Conservation (phyloP, 768 basidiomycete genomes). For the Suillus weaverae region DNA sequence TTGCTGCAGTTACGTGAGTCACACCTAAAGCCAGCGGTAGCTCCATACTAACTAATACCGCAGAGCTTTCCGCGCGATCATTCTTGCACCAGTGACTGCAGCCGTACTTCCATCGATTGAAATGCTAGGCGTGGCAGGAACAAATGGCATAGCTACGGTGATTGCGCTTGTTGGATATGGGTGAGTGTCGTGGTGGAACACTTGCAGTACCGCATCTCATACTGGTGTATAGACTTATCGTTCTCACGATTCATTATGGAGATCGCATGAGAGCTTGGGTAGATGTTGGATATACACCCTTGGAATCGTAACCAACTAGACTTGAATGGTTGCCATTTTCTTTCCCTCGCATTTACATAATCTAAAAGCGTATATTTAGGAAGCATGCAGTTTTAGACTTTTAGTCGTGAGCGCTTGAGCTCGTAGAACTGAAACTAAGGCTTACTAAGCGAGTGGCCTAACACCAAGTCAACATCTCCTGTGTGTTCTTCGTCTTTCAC, state of each 20-base stretch:
- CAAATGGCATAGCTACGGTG: constrained; percentile 44
- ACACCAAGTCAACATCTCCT: too few species aligned
- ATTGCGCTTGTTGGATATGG: constrained; percentile 47
- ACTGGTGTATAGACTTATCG: constrained; percentile 39
- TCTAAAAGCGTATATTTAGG: too few species aligned
- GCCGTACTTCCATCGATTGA: constrained; percentile 54
- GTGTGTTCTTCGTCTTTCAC: too few species aligned
- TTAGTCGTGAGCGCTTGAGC: too few species aligned
- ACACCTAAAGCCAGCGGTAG: not conserved
- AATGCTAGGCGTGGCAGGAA: constrained; percentile 44
- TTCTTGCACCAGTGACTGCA: constrained; percentile 44
- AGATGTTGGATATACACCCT: constrained; percentile 43
- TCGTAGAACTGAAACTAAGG: too few species aligned
- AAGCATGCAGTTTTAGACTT: too few species aligned
- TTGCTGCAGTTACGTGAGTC: constrained; percentile 54
- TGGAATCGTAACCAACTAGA: not conserved
- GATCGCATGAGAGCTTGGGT: constrained; percentile 50
- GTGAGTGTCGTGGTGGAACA: constrained; percentile 34
- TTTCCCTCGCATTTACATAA: too few species aligned
- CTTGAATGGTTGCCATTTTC: not conserved
- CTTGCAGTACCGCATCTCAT: not conserved
- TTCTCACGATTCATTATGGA: constrained; percentile 48
- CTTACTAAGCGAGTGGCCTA: too few species aligned
- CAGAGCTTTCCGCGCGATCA: constrained; percentile 49
- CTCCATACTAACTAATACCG: not conserved